Conservation (phyloP, 2,329 filamentous ascomycete genomes). For the Curvularia sp. region DNA sequence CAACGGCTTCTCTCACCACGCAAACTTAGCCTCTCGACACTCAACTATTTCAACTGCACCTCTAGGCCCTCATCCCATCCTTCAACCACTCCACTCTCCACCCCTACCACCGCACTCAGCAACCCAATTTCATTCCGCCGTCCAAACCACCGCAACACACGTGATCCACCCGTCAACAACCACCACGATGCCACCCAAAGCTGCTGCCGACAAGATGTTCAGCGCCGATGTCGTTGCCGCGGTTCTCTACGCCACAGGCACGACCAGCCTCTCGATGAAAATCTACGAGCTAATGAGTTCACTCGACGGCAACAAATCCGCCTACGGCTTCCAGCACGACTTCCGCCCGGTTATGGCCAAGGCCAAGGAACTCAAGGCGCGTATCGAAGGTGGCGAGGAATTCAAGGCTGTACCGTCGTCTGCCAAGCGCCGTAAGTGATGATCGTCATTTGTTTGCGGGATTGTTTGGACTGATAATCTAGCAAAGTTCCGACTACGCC, state of each 20-base stretch:
- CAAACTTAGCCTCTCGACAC: not conserved
- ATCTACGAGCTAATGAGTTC: conserved; percentile 42
- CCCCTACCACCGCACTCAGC: not conserved
- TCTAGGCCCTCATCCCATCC: conserved; percentile 1
- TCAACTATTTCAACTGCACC: conserved; percentile 11
- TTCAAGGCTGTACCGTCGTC: conserved; percentile 32
- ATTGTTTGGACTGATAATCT: not conserved
- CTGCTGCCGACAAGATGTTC: conserved; percentile 25
- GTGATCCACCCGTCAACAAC: not conserved
- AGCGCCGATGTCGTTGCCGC: conserved; percentile 34
- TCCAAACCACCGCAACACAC: not conserved
- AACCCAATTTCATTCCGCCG: not conserved
- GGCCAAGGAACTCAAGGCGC: conserved; percentile 40
- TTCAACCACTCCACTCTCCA: conserved; percentile 12
- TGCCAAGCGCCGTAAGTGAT: conserved; percentile 35
- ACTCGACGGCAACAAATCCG: conserved; percentile 35
- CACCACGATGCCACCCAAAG: conserved; percentile 27
- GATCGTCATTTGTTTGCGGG: not conserved
- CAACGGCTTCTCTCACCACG: conserved; percentile 17
- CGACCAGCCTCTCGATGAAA: conserved; percentile 22
- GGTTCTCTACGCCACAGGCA: conserved; percentile 35
- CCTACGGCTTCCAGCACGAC: conserved; percentile 35
- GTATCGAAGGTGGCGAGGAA: conserved; percentile 31
- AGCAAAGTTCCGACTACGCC: conserved; percentile 5
- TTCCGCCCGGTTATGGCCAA: conserved; percentile 34